Conservation (phyloP, 768 basidiomycete genomes). For the Pulveroboletus sp. region DNA sequence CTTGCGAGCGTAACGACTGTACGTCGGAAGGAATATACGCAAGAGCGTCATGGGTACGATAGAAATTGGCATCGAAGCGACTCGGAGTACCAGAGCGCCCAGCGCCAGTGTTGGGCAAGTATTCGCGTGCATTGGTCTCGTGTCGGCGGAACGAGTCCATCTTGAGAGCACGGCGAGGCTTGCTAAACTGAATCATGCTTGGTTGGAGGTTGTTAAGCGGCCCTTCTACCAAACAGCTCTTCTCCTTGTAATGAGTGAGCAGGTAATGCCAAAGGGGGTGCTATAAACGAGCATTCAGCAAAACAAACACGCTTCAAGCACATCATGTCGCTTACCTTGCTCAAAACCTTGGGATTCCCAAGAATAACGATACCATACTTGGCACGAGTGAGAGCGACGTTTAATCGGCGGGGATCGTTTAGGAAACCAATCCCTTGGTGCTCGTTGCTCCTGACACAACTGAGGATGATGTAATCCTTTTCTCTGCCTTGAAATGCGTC, state of each 20-base stretch:
- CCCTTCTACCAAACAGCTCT: slow-evolving; percentile 89
- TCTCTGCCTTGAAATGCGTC: slow-evolving; percentile 99
- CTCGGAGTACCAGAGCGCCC: slow-evolving; percentile 85
- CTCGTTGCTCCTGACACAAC: slow-evolving; percentile 97
- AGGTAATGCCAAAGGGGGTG: slow-evolving; percentile 99
- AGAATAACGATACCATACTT: slow-evolving; percentile 98
- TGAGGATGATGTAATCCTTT: slow-evolving; percentile 99
- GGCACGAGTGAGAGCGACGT: slow-evolving; percentile 95
- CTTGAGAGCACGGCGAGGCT: slow-evolving; percentile 89
- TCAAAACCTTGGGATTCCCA: slow-evolving; percentile 99
- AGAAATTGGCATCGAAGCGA: slow-evolving; percentile 95
- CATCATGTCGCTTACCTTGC: slow-evolving; percentile 69
- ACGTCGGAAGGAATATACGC: slow-evolving; percentile 94
- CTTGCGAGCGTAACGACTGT: slow-evolving; percentile 95
- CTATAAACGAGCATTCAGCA: slow-evolving; percentile 39
- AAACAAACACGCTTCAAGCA: slow-evolving; percentile 5
- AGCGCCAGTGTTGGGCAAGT: slow-evolving; percentile 38
- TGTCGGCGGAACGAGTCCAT: slow-evolving; percentile 94
- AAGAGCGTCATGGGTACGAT: slow-evolving; percentile 90
- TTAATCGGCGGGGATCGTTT: slow-evolving; percentile 94
- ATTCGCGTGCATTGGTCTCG: slow-evolving; percentile 89
- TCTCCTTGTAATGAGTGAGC: slow-evolving; percentile 98
- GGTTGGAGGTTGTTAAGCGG: slow-evolving; percentile 94
- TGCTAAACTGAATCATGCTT: slow-evolving; percentile 99
- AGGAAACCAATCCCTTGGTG: slow-evolving; percentile 99